Base-by-base conservation (phyloP, 2,329 filamentous ascomycete genomes). In the Alternaria sp. region DNA sequence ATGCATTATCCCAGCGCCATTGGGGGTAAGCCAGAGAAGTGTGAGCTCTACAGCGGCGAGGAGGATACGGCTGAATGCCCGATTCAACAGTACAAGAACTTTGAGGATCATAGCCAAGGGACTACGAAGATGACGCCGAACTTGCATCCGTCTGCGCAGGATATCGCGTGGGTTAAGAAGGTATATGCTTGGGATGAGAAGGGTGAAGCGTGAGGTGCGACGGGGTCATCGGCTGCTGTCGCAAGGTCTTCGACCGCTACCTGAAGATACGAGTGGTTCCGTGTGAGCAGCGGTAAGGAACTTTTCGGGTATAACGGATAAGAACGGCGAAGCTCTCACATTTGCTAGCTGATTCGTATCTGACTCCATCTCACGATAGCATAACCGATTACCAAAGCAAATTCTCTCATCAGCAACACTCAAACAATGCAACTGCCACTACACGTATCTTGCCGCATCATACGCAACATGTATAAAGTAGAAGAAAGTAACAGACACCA, bases 111-210 rank as follows among this genome's bases (percentile, higher is more conserved):
- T 20, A 10, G 23, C 1, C 6, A 54, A 14, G 50, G 56, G 15
- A 14, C 21, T 5, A 44, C 50, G 2, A 25, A 15, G 43, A 21
- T 63, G n/a, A 11, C 33, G 20, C 28, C 58, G 12, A 57, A 63
- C 20, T 25, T 41, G n/a, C 60, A 12, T n/a, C 55, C 45, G n/a
- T 59, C 51, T 53, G 14, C 30, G 21, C 23, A 30, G 43, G 56
- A 63, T 41, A 25, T 63, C 21, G 10, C n/a, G 26, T 63, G 30
- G 49, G 56, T 60, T 9, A 45, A 60, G 26, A 28, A 9, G 14
- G 58, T 37, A 2, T 60, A 51, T 18, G 44, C 33, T 10, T 55
- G 15, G 18, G 23, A 62, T 30, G n/a, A 21, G 3, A 20, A 44
- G 49, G 20, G 14, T n/a, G 21, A 11, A 8, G 3, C 15, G 28